Conservation (phyloP, 345 rosid genomes). For the Corchorus olitorius region DNA sequence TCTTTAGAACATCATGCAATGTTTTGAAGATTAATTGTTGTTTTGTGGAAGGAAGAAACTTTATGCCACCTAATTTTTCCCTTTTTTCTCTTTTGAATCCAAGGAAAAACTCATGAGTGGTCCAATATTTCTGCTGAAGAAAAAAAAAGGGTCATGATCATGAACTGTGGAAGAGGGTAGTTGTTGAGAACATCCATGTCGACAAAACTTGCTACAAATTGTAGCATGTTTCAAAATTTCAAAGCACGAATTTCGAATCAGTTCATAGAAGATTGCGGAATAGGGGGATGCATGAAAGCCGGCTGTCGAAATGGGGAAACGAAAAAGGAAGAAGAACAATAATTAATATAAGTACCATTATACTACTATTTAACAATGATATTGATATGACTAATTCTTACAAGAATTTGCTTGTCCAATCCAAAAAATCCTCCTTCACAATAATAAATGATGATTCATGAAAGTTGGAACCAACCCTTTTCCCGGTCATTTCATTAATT, state of each 20-base stretch:
- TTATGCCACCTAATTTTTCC: background rate
- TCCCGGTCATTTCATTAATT: background rate
- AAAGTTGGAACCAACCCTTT: background rate
- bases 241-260: background rate
- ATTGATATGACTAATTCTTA: background rate
- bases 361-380: slow-evolving; percentile 6
- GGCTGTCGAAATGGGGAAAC: background rate
- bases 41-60: background rate
- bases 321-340: background rate
- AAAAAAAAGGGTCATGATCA: background rate
- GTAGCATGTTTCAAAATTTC: slow-evolving; percentile 1
- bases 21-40: background rate
- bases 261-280: background rate
- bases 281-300: background rate
- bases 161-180: background rate
- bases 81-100: background rate
- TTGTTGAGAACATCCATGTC: background rate
- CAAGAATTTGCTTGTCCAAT: background rate
- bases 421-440: background rate
- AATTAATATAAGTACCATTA: background rate
- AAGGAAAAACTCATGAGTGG: background rate
- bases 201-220: background rate
- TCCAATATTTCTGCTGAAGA: slow-evolving; percentile 21
- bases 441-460: background rate
- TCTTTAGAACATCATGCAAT: background rate